Conservation (phyloP, 192 early-diverging fungal genomes). For the Dispira parvispora region DNA sequence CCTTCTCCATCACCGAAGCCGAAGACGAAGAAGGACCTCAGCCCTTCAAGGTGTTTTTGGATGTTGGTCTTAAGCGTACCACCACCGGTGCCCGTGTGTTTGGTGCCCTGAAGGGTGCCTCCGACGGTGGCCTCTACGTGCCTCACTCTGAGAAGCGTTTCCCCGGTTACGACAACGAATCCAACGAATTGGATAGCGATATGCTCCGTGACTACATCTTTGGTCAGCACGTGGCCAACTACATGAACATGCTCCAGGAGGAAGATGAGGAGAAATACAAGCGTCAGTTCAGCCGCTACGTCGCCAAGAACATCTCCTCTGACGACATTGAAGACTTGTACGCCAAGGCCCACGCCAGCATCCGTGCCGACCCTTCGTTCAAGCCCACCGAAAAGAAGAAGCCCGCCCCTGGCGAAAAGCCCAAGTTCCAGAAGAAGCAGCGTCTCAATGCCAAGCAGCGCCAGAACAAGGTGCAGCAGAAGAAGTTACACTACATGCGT, state of each 20-base stretch:
- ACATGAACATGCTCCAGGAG: slow-evolving; percentile 95
- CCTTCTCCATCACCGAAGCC: slow-evolving; percentile 64
- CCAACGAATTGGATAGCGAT: slow-evolving; percentile 83
- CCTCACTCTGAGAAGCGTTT: slow-evolving; percentile 94
- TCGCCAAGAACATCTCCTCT: slow-evolving; percentile 68
- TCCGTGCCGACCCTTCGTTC: slow-evolving; percentile 75
- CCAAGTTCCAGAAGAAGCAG: slow-evolving; percentile 42
- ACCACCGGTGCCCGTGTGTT: slow-evolving; percentile 97
- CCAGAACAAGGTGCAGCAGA: slow-evolving; percentile 75
- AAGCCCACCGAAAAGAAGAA: slow-evolving; percentile 59
- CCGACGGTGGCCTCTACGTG: slow-evolving; percentile 93
- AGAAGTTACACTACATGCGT: slow-evolving; percentile 60
- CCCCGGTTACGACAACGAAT: slow-evolving; percentile 83
- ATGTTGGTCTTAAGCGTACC: slow-evolving; percentile 91
- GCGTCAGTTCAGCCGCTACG: slow-evolving; percentile 85
- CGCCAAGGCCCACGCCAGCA: slow-evolving; percentile 76
- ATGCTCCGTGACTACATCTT: slow-evolving; percentile 91
- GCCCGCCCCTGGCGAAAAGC: slow-evolving; percentile 49
- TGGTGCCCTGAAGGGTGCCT: slow-evolving; percentile 96
- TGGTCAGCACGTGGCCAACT: slow-evolving; percentile 93
- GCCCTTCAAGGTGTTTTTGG: slow-evolving; percentile 96
- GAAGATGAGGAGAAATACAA: slow-evolving; percentile 98
- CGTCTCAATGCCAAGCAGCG: slow-evolving; percentile 84
- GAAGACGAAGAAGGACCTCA: slow-evolving; percentile 78
- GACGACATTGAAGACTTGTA: slow-evolving; percentile 95